Conservation (phyloP, 1,284 basidiomycete genomes). For the Trichosporon coremiiforme region DNA sequence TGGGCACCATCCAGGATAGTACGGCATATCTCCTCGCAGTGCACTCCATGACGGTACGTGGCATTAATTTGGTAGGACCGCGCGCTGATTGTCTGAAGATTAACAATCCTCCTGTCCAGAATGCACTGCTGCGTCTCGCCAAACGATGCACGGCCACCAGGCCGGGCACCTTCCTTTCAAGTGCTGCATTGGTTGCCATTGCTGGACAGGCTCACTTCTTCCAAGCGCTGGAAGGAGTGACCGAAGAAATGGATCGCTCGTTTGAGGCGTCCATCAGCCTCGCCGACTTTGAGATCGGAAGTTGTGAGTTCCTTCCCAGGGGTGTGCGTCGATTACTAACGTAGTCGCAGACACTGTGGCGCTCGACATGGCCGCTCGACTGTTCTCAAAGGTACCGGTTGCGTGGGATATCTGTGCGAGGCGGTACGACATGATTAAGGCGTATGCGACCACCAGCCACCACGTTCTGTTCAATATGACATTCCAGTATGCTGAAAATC, state of each 20-base stretch:
- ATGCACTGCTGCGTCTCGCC: slow-evolving; percentile 25
- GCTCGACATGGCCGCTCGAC: slow-evolving; percentile 32
- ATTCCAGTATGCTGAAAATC: slow-evolving; percentile 36
- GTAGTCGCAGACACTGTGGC: slow-evolving; percentile 31
- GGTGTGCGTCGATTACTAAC: neutral
- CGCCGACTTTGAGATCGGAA: slow-evolving; percentile 41
- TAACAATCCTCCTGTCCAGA: slow-evolving; percentile 26
- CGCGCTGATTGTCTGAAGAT: slow-evolving; percentile 20
- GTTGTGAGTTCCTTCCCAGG: slow-evolving; percentile 28
- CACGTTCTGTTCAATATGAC: slow-evolving; percentile 32
- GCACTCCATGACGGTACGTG: slow-evolving; percentile 31
- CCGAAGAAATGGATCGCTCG: slow-evolving; percentile 19
- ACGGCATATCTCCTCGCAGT: slow-evolving; percentile 34
- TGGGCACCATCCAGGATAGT: slow-evolving; percentile 32
- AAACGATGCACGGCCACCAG: slow-evolving; percentile 23
- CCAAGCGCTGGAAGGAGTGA: slow-evolving; percentile 16
- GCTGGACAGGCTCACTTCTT: slow-evolving; percentile 33
- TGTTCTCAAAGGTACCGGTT: slow-evolving; percentile 26
- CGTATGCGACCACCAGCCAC: slow-evolving; percentile 29
- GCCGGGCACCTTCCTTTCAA: slow-evolving; percentile 30
- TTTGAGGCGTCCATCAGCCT: slow-evolving; percentile 34
- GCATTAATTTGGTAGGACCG: neutral
- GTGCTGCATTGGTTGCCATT: slow-evolving; percentile 28
- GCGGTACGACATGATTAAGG: slow-evolving; percentile 35
- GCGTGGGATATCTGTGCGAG: slow-evolving; percentile 25